Evolutionary conservation across 331 rosid genomes (phyloP).

Genomic region (Saraca asoca): DNA sequence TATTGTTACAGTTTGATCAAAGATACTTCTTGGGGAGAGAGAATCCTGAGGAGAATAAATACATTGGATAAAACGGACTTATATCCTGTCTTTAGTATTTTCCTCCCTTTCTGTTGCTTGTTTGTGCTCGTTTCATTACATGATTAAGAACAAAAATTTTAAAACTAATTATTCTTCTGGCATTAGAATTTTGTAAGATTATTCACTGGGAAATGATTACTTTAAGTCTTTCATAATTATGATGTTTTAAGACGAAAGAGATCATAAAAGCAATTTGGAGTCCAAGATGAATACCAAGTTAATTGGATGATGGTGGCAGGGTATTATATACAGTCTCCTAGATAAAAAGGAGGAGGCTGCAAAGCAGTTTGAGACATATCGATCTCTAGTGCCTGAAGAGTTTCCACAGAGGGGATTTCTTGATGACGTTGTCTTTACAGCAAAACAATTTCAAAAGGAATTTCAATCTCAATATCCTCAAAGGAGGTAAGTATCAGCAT

Average conservation of each 20-base stretch:
- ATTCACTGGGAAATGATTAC: not conserved
- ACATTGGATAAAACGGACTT: too few relatives aligned
- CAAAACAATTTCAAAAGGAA: slow-evolving; percentile 68
- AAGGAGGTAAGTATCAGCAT: slow-evolving; percentile 35
- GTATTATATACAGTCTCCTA: slow-evolving; percentile 78
- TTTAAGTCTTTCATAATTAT: not conserved
- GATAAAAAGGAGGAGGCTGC: slow-evolving; percentile 79
- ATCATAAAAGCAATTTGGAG: not conserved
- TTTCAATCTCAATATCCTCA: slow-evolving; percentile 51
- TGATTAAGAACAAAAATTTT: not conserved
- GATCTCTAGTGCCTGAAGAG: slow-evolving; percentile 72
- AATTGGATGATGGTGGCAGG: slow-evolving; percentile 49
- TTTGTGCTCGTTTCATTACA: too few relatives aligned
- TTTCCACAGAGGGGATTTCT: slow-evolving; percentile 84
- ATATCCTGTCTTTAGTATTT: too few relatives aligned
- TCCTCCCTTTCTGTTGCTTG: not conserved
- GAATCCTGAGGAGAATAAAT: not conserved
- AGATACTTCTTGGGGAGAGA: not conserved
- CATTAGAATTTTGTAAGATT: slow-evolving; percentile 1
- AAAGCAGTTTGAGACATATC: slow-evolving; percentile 73
- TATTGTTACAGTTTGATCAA: not conserved
- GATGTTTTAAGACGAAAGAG: not conserved
- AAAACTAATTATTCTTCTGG: not conserved
- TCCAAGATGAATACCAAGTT: slow-evolving; percentile 3
- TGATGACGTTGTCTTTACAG: slow-evolving; percentile 73